Base-by-base conservation (phyloP, 1,284 basidiomycete genomes). In the Heterobasidion annosum region DNA sequence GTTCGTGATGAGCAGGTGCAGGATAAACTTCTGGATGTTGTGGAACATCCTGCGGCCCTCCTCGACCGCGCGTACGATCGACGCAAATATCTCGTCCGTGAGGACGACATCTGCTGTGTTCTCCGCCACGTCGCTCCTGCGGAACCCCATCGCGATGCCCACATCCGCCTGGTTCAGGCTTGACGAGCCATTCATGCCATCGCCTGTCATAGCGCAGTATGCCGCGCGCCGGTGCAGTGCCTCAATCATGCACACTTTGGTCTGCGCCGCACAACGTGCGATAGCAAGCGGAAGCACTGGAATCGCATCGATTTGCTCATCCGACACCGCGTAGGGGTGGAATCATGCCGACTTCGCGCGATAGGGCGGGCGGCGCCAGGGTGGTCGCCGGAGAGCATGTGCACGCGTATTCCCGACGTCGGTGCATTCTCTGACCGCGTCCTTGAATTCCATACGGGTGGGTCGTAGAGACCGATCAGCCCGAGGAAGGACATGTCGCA, bases 121-220 rank as follows among this genome's bases (percentile, higher is more conserved):
- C 50, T 71, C 73, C 8, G 76, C 76, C 7, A 78, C 74, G 56
- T 77, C 77, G 15, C 73, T 75, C 0, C 76, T 76, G 48, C 68
- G 63, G 2, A 25, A 3, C 4, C 73, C 78, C 70, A 82, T 78
- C 0, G 78, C 78, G 56, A 82, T 74, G 55, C 81, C 79, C 55
- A 79, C 73, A 57, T 82, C 77, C 13, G 76, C 76, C 10, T 73
- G 73, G 59, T 81, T 81, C 42, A 83, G 68, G 2, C 76, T 75
- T 35, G 85, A 82, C 0, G 83, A 81, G 60, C 88, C 84, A 61
- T 88, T 87, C 15, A 87, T 82, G 18, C 59, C 59, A n/a, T 61
- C 59, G 15, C 60, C 59, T 2, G 58, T 81, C 40, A 79, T 77
- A 2, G 75, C 80, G 15, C 81, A 78, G 46, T 74, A 12, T 10